Percentiles rank a stretch among this genome's conserved stretches.
Evolutionary conservation across 805 yeast genomes (phyloP).

Genomic region (Candida dajiaensis): DNA sequence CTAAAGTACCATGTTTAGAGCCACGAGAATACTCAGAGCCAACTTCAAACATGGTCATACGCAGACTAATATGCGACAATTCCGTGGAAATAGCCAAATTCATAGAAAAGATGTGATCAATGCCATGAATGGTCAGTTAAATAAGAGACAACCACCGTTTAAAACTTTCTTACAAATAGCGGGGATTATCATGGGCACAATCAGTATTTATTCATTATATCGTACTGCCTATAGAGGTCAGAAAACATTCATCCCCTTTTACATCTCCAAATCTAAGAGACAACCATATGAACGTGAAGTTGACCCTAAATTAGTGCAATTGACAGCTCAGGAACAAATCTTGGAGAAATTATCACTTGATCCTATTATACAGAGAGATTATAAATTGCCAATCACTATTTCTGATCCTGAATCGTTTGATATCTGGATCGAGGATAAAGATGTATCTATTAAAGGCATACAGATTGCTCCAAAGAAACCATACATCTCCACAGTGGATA

Average conservation of each 20-base stretch:
- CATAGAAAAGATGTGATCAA: constrained; percentile 6
- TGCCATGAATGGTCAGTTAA: constrained; percentile 8
- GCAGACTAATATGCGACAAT: neutral
- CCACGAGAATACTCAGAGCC: neutral
- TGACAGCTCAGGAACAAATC: constrained; percentile 19
- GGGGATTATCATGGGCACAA: constrained; percentile 12
- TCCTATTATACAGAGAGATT: constrained; percentile 12
- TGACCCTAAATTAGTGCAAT: constrained; percentile 14
- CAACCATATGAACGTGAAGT: constrained; percentile 8
- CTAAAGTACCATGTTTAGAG: constrained; percentile 1
- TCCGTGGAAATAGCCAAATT: neutral
- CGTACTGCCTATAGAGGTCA: constrained; percentile 13
- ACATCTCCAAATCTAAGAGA: constrained; percentile 15
- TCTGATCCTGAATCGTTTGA: constrained; percentile 15
- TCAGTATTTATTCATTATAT: constrained; percentile 14
- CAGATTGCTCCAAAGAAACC: constrained; percentile 19
- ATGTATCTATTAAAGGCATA: constrained; percentile 17
- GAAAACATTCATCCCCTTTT: constrained; percentile 18
- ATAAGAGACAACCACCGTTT: constrained; percentile 3
- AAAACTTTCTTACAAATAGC: constrained; percentile 1
- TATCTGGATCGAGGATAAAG: constrained; percentile 20
- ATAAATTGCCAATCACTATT: constrained; percentile 17
- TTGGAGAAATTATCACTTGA: constrained; percentile 20
- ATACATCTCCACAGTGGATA: constrained; percentile 10
- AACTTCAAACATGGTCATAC: neutral